Conservation (phyloP, 768 basidiomycete species). For the Suillus clintonianus region DNA sequence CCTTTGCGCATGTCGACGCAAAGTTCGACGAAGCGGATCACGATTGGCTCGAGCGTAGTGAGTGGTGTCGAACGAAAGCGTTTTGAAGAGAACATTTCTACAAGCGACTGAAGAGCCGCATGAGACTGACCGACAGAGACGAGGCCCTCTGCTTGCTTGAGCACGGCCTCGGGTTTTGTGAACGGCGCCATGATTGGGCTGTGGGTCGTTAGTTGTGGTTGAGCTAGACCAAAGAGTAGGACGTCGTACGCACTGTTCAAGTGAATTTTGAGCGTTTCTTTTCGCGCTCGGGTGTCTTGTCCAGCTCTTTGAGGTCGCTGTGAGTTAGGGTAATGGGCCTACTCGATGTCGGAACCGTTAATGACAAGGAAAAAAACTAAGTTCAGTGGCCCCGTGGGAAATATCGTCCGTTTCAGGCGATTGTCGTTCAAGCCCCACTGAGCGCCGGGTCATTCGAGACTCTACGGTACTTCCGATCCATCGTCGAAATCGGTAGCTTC, state of each 20-base stretch:
- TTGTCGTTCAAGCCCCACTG: too few species aligned
- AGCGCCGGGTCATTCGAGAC: too few species aligned
- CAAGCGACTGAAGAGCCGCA: slow-evolving; percentile 86
- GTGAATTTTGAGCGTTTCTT: background rate
- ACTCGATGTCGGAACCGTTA: slow-evolving; percentile 1
- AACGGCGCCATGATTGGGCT: slow-evolving; percentile 75
- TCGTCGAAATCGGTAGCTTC: too few species aligned
- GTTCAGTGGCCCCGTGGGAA: slow-evolving; percentile 7
- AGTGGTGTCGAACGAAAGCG: slow-evolving; percentile 92
- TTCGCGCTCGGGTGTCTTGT: background rate
- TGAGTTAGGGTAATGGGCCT: slow-evolving; percentile 2
- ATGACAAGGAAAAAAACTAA: slow-evolving; percentile 11
- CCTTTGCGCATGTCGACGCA: slow-evolving; percentile 96
- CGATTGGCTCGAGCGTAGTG: slow-evolving; percentile 89
- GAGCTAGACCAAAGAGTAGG: background rate
- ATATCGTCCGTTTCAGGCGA: background rate
- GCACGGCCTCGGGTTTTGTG: slow-evolving; percentile 86
- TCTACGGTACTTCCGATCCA: too few species aligned
- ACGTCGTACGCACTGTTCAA: background rate
- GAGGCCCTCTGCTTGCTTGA: slow-evolving; percentile 93
- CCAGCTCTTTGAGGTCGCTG: slow-evolving; percentile 2
- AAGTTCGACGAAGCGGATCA: slow-evolving; percentile 93
- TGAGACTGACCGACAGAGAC: slow-evolving; percentile 89
- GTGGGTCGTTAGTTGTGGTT: background rate
- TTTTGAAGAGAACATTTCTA: slow-evolving; percentile 92